phyloP scores from a whole-genome alignment of 176 grass and related monocot genomes.

The Stipa capillata region DNA sequence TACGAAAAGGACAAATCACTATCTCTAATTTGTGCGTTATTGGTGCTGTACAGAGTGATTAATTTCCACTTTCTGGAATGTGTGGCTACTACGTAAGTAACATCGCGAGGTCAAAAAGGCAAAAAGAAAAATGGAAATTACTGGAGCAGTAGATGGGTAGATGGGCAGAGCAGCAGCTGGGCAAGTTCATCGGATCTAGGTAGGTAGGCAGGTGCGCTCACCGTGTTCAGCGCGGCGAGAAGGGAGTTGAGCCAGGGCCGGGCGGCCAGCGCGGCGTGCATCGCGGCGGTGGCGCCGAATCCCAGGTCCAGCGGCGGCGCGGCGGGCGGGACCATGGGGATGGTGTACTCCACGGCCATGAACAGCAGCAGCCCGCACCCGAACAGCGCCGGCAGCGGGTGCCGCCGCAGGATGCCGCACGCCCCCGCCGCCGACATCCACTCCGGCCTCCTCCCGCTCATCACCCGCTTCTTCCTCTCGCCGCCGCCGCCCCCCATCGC shows the following conservation, averaged over 20 bases:
- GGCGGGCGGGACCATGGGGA: slow-evolving; percentile 54
- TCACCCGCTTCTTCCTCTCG: background rate
- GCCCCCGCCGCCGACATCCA: slow-evolving; percentile 22
- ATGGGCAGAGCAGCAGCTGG: background rate
- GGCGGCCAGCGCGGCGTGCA: slow-evolving; percentile 49
- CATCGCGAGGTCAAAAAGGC: background rate
- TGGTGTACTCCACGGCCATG: slow-evolving; percentile 94
- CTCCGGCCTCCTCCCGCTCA: background rate
- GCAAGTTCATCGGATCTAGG: background rate
- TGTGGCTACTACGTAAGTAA: background rate
- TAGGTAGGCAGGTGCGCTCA: no score
- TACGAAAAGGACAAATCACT: background rate
- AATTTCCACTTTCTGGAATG: background rate
- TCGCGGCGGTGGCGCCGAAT: slow-evolving; percentile 35
- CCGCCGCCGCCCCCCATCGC: background rate
- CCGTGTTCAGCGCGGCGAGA: slow-evolving; percentile 90
- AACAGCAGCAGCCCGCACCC: slow-evolving; percentile 53
- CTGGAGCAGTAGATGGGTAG: background rate
- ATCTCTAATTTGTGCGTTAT: background rate
- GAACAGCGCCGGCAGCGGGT: slow-evolving; percentile 53
- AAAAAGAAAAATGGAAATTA: background rate
- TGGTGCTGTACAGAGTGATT: background rate
- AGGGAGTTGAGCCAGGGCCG: slow-evolving; percentile 61
- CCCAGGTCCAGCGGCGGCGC: slow-evolving; percentile 81
- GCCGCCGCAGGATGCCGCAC: slow-evolving; percentile 10